Evolutionary conservation across 805 yeast species (phyloP), one percentile per base, ranked within the genome.

Genomic region (Phaffomyces thermotolerans): DNA sequence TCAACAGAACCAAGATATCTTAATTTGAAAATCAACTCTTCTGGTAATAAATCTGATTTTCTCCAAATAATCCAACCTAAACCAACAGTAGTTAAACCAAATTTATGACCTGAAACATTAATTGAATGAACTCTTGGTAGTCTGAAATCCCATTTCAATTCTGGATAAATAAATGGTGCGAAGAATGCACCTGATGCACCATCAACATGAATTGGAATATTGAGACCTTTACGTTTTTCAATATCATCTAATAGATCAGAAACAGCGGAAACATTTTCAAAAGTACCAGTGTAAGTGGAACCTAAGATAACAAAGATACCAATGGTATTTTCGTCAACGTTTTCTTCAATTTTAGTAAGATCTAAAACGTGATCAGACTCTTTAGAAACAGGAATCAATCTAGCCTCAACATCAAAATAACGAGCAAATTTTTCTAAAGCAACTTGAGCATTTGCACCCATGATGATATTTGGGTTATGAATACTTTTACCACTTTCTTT

Each of bases 391-490:
- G 83, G 81, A 46, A 90, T 73, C 50, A 86, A 63, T 53, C 95
- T 73, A 49, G 84, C 76, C 59, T 89, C 96, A 38, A 89, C 96
- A 55, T 89, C 96, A 64, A 89, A 90, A 66, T 89, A 89, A 40
- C 95, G 72, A 14, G 96, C 96, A 66, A 90, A 90, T 68, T 89
- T 89, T 66, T 89, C 96, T 56, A 90, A 70, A 0, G 96, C 96
- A 38, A 90, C 96, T 66, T 89, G 97, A 43, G 91, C 93, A 63
- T 91, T 86, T 30, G 91, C 71, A 9, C 95, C 95, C 96, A 89
- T 88, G 49, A 89, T 66, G 57, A 89, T 86, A 63, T 89, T 89
- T 44, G 96, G 97, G 43, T 75, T 75, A 23, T 65, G 73, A 40
- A 61, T 65, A 40, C 81, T 73, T 50, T 78, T 76, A 6, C 90